These are phyloP conservation scores for Trichoderma aggressivum DNA, from an alignment of 2,329 filamentous ascomycete genomes.

Conservation along the genomic window DNA sequence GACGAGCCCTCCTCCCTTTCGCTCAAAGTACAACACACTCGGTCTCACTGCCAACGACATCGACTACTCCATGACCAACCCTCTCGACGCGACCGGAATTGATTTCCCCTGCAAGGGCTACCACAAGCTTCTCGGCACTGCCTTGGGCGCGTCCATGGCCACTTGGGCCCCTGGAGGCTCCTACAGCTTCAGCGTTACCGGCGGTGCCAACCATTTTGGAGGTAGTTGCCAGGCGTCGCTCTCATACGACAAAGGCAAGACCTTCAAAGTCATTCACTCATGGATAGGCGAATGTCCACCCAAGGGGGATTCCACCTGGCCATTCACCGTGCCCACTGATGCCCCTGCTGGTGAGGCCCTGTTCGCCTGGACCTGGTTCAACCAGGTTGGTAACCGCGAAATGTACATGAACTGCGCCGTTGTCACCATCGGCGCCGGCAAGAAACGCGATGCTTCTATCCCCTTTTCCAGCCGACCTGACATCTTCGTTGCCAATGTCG, in stretches of 20 bases:
- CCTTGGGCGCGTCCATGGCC: conserved; percentile 51
- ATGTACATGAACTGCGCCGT: conserved; percentile 86
- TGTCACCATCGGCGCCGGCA: conserved; percentile 54
- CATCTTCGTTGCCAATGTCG: conserved; percentile 70
- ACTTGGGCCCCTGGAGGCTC: conserved; percentile 60
- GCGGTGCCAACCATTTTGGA: conserved; percentile 62
- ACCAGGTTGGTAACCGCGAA: conserved; percentile 72
- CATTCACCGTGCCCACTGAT: conserved; percentile 64
- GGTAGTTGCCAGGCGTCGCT: conserved; percentile 75
- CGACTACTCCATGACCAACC: conserved; percentile 71
- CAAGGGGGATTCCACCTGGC: conserved; percentile 49
- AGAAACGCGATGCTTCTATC: conserved; percentile 23
- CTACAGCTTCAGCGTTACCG: conserved; percentile 62
- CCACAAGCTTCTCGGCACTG: conserved; percentile 46
- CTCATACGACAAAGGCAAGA: conserved; percentile 67
- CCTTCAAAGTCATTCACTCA: conserved; percentile 65
- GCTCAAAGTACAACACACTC: conserved; percentile 51
- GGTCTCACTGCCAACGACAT: conserved; percentile 41
- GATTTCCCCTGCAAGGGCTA: conserved; percentile 76
- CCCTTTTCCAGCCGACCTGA: conserved; percentile 57
- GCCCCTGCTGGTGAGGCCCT: conserved; percentile 60
- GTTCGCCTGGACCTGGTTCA: conserved; percentile 76
- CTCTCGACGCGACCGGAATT: conserved; percentile 56
- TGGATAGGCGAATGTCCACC: conserved; percentile 55
- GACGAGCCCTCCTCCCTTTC: conserved; percentile 49